Evolutionary conservation across 129 eudicot genomes (phyloP), one percentile per base, ranked within the genome.

Genomic region (Arctium minus): DNA sequence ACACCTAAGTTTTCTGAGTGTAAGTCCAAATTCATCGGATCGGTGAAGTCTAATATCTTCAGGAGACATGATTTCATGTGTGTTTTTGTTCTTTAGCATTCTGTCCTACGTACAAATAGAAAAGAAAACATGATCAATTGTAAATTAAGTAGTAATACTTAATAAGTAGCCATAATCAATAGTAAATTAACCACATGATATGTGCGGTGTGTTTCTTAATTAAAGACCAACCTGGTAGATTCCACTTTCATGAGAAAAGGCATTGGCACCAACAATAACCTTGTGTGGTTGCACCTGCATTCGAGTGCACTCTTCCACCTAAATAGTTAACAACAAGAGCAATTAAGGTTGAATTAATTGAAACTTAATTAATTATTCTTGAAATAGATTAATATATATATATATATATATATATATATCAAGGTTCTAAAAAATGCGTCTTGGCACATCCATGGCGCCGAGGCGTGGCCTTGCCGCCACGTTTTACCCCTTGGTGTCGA

Each of bases 231-330:
- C 98, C 97, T 93, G 99, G 82, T 96, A 97, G 77, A 96, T 96
- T n/a, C 99, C 98, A 79, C 98, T 96, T 88, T 96, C 97, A 89
- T 93, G 99, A 78, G 97, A 93, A 90, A 96, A 96, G 74, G 98
- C 99, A 86, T 96, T 96, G 76, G 93, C 95, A 80, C 99, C 99
- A 75, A 96, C 97, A 53, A 96, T 96, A 22, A 97, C 99, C 88
- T 93, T 96, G 82, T 96, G 98, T 37, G 97, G 99, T 83, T 96
- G 99, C 69, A 93, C 89, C 38, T 39, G 89, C 73, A 96, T 76
- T 22, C 99, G 97, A 32, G 91, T 88, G 78, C 91, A 93, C 78
- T 96, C 94, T 70, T 94, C 97, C 62, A 93, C 99, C 99, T 96
- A 80, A 72, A 83, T 29, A 64, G 35, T 39, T 39, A 39, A 35